Base-by-base conservation (phyloP, 495 filamentous ascomycete species). In the Entonaema liquescens region DNA sequence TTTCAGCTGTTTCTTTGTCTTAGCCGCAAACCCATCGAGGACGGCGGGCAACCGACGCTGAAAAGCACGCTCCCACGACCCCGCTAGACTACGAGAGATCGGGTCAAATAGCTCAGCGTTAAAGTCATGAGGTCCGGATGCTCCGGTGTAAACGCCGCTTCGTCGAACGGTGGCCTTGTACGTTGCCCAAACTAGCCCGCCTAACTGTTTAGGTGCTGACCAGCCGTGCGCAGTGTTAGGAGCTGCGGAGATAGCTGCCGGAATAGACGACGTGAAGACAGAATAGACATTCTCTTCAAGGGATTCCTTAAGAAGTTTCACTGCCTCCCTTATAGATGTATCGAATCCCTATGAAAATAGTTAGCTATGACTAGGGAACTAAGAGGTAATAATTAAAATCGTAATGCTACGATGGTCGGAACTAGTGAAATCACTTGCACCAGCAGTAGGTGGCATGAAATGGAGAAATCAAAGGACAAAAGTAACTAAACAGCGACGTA, bases 141-240 rank as follows among this genome's bases (percentile, higher is more conserved):
- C 60, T 42, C 82, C 83, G 5, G 40, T 1, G 29, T 71, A 84
- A 12, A 79, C 67, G 13, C 83, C 78, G 4, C 71, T 31, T 19
- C 89, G 81, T 59, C 83, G 79, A 72, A 84, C 86, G 5, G 83
- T 82, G n/a, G 89, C 90, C 75, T 86, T 88, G 68, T 91, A 92
- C 0, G 90, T 90, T 2, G 78, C 25, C 82, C 82, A 91, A 33
- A 69, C 65, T 19, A 86, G 70, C 5, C 87, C 89, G 26, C 87
- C 85, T n/a, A 69, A 64, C 50, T 57, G 36, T 63, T 81, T 78
- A 36, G 74, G 79, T 12, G 77, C 76, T 5, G 85, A 84, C 89
- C 88, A 91, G 31, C 79, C 68, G 2, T 67, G 72, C 17, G 81
- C 84, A 21, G 81, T 87, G 6, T 55, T 12, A 31, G 70, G 71